Evolutionary conservation across 164 flowering plant genomes (phyloP).

Genomic region (Nelumbo lutea): DNA sequence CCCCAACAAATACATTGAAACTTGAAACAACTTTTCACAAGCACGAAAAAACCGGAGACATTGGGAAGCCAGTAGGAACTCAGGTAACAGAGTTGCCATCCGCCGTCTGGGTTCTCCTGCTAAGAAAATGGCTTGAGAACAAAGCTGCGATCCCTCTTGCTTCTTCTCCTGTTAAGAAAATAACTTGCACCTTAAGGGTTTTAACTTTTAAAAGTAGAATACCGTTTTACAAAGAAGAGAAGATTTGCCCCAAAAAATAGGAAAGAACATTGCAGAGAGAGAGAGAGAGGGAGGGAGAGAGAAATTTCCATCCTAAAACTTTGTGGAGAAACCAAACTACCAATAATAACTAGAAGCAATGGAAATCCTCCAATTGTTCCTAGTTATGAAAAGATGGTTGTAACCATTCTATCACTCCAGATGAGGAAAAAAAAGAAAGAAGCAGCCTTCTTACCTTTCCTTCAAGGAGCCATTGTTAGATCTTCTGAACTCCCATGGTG

Average conservation of each 20-base stretch:
- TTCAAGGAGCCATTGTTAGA: slow-evolving; percentile 28
- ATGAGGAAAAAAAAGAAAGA: background rate
- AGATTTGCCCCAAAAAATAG: background rate
- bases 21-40: background rate
- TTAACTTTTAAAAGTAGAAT: background rate
- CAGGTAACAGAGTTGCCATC: background rate
- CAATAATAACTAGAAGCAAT: background rate
- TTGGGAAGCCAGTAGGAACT: background rate
- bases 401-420: slow-evolving; percentile 3
- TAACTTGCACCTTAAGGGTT: too few relatives aligned
- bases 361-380: background rate
- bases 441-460: slow-evolving; percentile 23
- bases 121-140: background rate
- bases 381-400: slow-evolving; percentile 4
- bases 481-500: slow-evolving; percentile 43
- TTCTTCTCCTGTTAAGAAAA: background rate
- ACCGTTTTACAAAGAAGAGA: slow-evolving; percentile 1
- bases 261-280: background rate
- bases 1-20: too few relatives aligned
- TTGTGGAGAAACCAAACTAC: background rate
- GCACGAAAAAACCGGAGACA: background rate
- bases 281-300: too few relatives aligned
- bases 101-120: background rate
- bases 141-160: background rate
- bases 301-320: background rate